phyloP scores from a whole-genome alignment of 106 monocot genomes.

The Dendrobium huoshanense region DNA sequence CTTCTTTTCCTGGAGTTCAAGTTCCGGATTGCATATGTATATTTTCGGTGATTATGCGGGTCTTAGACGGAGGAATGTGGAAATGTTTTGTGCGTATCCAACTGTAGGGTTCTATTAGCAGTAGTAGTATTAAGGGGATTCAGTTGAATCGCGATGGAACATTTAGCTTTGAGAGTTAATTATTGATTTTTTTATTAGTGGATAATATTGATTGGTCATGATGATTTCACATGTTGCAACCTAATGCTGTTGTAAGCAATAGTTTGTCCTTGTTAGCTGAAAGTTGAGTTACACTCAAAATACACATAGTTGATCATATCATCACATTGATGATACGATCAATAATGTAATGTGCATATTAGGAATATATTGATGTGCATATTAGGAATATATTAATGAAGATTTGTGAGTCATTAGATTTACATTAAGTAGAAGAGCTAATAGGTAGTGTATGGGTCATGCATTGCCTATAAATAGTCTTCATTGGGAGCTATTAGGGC shows the following conservation, averaged over 20 bases:
- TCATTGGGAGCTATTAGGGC: too few relatives aligned
- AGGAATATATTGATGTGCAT: too few relatives aligned
- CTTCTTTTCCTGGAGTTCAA: not conserved
- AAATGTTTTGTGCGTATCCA: not conserved
- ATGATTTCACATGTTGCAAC: not conserved
- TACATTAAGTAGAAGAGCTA: too few relatives aligned
- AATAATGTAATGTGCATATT: too few relatives aligned
- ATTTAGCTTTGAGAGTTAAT: not conserved
- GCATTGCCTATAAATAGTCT: too few relatives aligned
- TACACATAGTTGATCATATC: too few relatives aligned
- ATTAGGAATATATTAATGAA: too few relatives aligned
- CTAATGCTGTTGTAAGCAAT: not conserved
- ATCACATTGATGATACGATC: too few relatives aligned
- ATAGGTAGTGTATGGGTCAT: too few relatives aligned
- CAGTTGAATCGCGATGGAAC: not conserved
- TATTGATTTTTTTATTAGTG: not conserved
- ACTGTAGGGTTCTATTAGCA: not conserved
- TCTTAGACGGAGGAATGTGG: not conserved
- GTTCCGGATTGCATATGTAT: not conserved
- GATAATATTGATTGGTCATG: not conserved
- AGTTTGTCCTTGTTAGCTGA: not conserved
- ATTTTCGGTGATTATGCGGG: not conserved
- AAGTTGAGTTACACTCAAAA: too few relatives aligned
- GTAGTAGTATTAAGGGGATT: not conserved
- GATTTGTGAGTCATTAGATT: too few relatives aligned